These are phyloP conservation scores for Ilyonectria mors-panacis DNA, from an alignment of 2,329 filamentous ascomycete genomes.

Conservation along the genomic window DNA sequence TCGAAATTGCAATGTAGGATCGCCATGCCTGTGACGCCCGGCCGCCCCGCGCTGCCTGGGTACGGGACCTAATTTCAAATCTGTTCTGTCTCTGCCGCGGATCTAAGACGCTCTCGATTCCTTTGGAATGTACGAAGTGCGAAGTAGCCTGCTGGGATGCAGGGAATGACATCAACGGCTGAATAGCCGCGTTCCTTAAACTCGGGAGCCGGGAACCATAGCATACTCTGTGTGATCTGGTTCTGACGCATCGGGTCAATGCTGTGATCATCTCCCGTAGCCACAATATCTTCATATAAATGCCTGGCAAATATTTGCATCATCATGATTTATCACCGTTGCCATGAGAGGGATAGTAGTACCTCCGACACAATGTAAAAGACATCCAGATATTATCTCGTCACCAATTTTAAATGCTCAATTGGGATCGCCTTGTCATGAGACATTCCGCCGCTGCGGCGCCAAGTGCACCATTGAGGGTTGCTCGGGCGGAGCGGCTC, in stretches of 20 bases:
- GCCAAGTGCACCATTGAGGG: no score
- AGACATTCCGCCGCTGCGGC: no score
- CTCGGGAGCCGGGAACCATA: slow-evolving; percentile 8
- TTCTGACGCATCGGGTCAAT: no score
- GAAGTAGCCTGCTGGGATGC: neutral
- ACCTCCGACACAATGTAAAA: slow-evolving; percentile 18
- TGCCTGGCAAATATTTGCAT: slow-evolving; percentile 6
- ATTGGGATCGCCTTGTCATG: no score
- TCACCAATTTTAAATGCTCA: no score
- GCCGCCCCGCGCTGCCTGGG: slow-evolving; percentile 4
- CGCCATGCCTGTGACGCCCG: slow-evolving; percentile 25
- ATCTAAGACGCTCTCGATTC: slow-evolving; percentile 15
- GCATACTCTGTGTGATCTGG: neutral
- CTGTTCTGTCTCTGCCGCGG: neutral
- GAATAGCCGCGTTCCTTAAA: slow-evolving; percentile 17
- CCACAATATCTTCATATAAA: slow-evolving; percentile 19
- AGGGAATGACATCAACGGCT: slow-evolving; percentile 22
- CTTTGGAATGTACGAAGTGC: slow-evolving; percentile 6
- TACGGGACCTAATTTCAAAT: slow-evolving; percentile 14
- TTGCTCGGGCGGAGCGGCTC: no score
- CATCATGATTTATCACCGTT: neutral
- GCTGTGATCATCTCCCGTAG: neutral
- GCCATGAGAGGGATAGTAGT: slow-evolving; percentile 9
- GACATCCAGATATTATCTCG: neutral
- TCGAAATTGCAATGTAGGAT: slow-evolving; percentile 42